These are phyloP conservation scores for Cudoniella acicularis DNA, from an alignment of 495 filamentous ascomycete genomes.

Conservation along the genomic window DNA sequence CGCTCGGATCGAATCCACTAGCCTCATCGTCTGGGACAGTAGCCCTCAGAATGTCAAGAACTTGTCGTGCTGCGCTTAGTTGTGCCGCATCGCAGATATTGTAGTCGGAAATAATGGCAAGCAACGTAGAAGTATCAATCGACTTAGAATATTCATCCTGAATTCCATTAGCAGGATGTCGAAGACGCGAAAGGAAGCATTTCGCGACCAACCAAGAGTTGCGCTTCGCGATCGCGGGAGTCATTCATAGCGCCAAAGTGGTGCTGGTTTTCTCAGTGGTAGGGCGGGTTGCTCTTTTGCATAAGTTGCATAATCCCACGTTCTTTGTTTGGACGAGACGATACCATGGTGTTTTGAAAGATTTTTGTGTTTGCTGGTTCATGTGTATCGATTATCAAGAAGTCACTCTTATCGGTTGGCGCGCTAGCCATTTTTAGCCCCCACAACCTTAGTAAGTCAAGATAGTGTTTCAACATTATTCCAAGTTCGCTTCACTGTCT, in stretches of 20 bases:
- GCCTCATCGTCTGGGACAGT: constrained; percentile 61
- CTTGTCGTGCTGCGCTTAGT: constrained; percentile 48
- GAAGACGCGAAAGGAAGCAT: not conserved
- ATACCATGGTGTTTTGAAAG: not conserved
- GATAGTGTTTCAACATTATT: too few species aligned
- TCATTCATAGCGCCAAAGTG: too few species aligned
- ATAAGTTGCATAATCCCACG: not conserved
- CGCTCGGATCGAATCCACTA: constrained; percentile 75
- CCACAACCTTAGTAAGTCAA: too few species aligned
- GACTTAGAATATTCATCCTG: constrained; percentile 16
- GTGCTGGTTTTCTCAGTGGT: too few species aligned
- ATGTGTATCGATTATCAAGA: not conserved
- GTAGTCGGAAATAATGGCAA: constrained; percentile 65
- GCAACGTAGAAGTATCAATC: constrained; percentile 59
- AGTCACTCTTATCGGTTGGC: not conserved
- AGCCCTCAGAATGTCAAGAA: constrained; percentile 55
- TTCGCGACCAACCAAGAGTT: constrained; percentile 5
- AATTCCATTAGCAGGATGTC: too few species aligned
- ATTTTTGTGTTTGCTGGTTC: not conserved
- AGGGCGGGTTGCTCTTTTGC: too few species aligned
- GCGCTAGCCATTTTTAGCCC: not conserved
- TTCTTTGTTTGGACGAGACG: not conserved
- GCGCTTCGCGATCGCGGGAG: not conserved
- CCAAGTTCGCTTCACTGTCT: too few species aligned
- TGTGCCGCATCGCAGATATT: constrained; percentile 45